Conservation (phyloP, 108 stramenopile species). For the Parietichytrium sp. region DNA sequence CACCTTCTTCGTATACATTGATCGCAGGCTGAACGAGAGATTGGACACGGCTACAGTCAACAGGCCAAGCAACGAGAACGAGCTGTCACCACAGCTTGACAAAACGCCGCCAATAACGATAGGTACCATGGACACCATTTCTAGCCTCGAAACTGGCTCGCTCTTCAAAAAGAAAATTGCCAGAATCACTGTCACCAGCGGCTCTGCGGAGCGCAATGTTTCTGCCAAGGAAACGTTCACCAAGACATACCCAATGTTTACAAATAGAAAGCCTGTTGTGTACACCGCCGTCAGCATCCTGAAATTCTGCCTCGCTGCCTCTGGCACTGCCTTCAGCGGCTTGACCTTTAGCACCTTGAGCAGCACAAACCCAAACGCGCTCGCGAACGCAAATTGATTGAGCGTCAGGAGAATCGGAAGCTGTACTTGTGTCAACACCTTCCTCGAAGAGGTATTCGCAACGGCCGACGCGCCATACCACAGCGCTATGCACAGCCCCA, state of each 20-base stretch:
- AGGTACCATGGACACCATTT: background rate
- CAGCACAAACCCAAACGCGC: background rate
- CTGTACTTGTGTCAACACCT: conserved; percentile 2
- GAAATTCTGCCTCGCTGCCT: background rate
- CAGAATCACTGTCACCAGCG: conserved; percentile 36
- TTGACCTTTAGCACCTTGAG: conserved; percentile 7
- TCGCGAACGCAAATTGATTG: background rate
- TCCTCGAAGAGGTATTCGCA: conserved; percentile 14
- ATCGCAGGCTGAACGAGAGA: conserved; percentile 5
- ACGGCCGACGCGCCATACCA: conserved; percentile 26
- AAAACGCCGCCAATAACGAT: conserved; percentile 29
- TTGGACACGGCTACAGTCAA: conserved; percentile 5
- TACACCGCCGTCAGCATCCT: conserved; percentile 13
- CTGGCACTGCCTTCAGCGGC: background rate
- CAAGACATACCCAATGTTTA: background rate
- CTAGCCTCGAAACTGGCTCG: conserved; percentile 5
- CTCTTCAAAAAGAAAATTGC: background rate
- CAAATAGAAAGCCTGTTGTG: conserved; percentile 14
- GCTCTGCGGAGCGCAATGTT: conserved; percentile 19
- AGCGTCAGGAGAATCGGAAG: conserved; percentile 15
- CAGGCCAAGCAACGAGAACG: background rate
- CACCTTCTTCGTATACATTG: conserved; percentile 10
- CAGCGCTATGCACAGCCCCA: background rate
- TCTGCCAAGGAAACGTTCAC: conserved; percentile 29
- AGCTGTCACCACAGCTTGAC: conserved; percentile 22